Evolutionary conservation across 2,329 filamentous ascomycete species (phyloP).

Genomic region (Colletotrichum acutatum): DNA sequence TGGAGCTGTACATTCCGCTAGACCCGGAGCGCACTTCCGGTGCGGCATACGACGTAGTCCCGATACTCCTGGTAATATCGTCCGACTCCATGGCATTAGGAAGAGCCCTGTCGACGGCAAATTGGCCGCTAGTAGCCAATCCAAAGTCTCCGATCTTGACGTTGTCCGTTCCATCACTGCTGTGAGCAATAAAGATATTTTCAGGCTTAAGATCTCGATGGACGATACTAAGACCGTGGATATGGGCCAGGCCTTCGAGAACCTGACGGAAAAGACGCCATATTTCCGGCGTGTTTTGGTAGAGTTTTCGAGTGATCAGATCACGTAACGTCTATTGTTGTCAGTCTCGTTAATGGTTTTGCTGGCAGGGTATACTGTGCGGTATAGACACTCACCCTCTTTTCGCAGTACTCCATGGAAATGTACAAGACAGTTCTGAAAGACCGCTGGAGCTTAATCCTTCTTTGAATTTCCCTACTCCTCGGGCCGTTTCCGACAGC

Average conservation of each 20-base stretch:
- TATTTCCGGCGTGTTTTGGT: slow-evolving; percentile 78
- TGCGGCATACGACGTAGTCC: slow-evolving; percentile 91
- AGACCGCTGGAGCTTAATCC: slow-evolving; percentile 55
- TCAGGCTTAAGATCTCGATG: slow-evolving; percentile 97
- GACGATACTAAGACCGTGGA: slow-evolving; percentile 91
- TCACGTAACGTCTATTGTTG: slow-evolving; percentile 79
- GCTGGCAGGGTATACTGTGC: neutral
- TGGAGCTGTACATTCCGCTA: slow-evolving; percentile 84
- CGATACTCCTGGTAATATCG: slow-evolving; percentile 78
- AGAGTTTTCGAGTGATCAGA: slow-evolving; percentile 80
- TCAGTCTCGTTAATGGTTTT: slow-evolving; percentile 25
- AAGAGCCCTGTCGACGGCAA: slow-evolving; percentile 67
- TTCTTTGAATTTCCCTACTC: slow-evolving; percentile 33
- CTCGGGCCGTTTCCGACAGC: slow-evolving; percentile 36
- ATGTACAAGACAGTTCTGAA: slow-evolving; percentile 88
- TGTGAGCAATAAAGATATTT: slow-evolving; percentile 87
- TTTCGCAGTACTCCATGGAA: slow-evolving; percentile 99
- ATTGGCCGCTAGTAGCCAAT: slow-evolving; percentile 88
- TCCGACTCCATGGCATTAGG: slow-evolving; percentile 56
- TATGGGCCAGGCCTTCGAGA: slow-evolving; percentile 88
- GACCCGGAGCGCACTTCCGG: slow-evolving; percentile 86
- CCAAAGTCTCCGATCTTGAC: slow-evolving; percentile 98
- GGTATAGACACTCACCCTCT: slow-evolving; percentile 65
- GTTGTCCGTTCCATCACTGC: slow-evolving; percentile 80
- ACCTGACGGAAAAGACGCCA: slow-evolving; percentile 95